Evolutionary conservation across 768 basidiomycete species (phyloP), one percentile per base, ranked within the genome.

Genomic region (Mycena capillaripes): DNA sequence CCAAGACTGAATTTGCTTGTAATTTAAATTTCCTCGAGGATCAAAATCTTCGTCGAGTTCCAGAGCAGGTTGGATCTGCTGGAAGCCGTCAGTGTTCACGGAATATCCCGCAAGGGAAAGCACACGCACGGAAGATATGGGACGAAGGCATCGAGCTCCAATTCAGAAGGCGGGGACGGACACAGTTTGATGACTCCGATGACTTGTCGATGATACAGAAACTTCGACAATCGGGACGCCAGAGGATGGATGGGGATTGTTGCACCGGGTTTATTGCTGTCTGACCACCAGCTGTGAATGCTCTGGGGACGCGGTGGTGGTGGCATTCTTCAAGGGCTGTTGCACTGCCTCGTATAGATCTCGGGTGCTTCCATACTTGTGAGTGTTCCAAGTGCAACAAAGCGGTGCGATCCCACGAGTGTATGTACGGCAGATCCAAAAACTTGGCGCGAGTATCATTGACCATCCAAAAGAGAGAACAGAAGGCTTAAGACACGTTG

Each of bases 201-300:
- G 21, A 58, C 57, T 38, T 58, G 57, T n/a, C 57, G 34, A n/a
- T 58, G 57, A 25, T 58, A 58, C 57, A 40, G n/a, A n/a, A 36
- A 21, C 27, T 58, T 58, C 34, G 19, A 21, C 57, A 58, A 11
- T 36, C 36, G 57, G n/a, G 57, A 58, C 6, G 57, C 57, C n/a
- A 58, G 34, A n/a, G 57, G 57, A 38, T 58, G 57, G 30, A 58
- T 17, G 21, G 46, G 34, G 34, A 58, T 58, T 21, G 57, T 58
- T 58, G 57, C n/a, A 25, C 36, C 57, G 5, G 57, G 57, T 21
- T 34, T 34, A 17, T 58, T 58, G 21, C 57, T 58, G 57, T 58
- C 57, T 38, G 57, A 58, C 57, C 36, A 58, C 57, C 57, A 58
- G 34, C 57, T 58, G 21, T 58, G 57, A 21, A 58, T 23, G 23